Base-by-base conservation (phyloP, 495 filamentous ascomycete species). In the Durotheca rogersii region DNA sequence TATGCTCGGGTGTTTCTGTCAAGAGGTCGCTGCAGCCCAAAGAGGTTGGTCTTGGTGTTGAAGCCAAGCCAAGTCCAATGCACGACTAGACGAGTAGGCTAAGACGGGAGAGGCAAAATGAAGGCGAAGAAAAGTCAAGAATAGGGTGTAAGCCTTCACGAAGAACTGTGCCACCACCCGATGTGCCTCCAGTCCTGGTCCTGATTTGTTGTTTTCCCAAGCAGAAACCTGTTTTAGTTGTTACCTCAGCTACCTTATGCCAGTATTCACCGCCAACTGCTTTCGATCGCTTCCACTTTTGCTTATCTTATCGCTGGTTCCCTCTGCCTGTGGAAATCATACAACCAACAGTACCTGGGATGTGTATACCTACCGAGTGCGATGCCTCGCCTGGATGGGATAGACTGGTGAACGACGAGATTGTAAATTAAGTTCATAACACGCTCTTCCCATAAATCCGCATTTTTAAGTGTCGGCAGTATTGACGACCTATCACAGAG, bases 181-280 rank as follows among this genome's bases (percentile, higher is more conserved):
- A 27, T 27, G 4, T 27, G 23, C 23, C 23, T 27, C 4, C 9
- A 53, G 23, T 32, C 32, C 40, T 36, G 32, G 5, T 27, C 38
- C 45, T 18, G 23, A 20, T 23, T 41, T 27, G 4, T 20, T 4
- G 16, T 42, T 46, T 49, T 50, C 56, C 56, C 49, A 59, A 53
- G 56, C 53, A 49, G 9, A 11, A 47, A 30, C 42, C 43, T 58
- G 38, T 30, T 43, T 31, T 47, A 29, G 27, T 36, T 36, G 41
- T 17, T 17, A 18, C 23, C 4, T 27, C 23, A n/a, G n/a, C 23
- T 9, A 9, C 23, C 23, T 4, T 9, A 27, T 27, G 23, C 23
- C 9, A 23, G 29, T 4, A 31, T 19, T 56, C 47, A 46, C 42
- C 47, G 41, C 43, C 16, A 7, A 34, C 41, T 30, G 1, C 14